These are phyloP conservation scores for Gossypioides kirkii DNA, from an alignment of 345 rosid species.

Conservation along the genomic window DNA sequence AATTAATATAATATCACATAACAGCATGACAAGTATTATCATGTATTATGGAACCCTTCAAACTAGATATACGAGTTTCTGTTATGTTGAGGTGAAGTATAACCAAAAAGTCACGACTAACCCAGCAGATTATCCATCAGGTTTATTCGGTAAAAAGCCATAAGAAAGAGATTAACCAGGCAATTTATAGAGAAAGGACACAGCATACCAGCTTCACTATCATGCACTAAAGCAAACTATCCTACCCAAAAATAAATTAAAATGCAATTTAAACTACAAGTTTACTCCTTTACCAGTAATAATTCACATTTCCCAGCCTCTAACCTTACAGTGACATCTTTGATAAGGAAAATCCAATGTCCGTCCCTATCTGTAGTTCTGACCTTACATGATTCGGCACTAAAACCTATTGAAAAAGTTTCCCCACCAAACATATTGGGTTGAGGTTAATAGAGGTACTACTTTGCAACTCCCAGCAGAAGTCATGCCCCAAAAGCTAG, in stretches of 20 bases:
- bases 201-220: neutral
- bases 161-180: conserved; percentile 7
- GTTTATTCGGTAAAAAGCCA: neutral
- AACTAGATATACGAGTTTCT: neutral
- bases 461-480: neutral
- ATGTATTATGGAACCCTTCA: neutral
- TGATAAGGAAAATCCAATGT: neutral
- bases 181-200: neutral
- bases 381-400: neutral
- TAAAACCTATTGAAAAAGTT: neutral
- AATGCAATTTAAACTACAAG: neutral
- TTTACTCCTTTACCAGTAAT: neutral
- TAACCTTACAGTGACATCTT: neutral
- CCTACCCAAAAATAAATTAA: neutral
- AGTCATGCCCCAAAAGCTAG: neutral
- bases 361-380: neutral
- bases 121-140: neutral
- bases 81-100: neutral
- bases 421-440: neutral
- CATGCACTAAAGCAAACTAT: neutral
- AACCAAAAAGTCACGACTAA: neutral
- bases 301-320: neutral
- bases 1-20: neutral
- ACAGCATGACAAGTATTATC: neutral
- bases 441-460: neutral